A percentile compares a stretch with the other conserved stretches of the same genome.
Evolutionary conservation across 768 basidiomycete genomes (phyloP).

Genomic region (Boletus fagicola): DNA sequence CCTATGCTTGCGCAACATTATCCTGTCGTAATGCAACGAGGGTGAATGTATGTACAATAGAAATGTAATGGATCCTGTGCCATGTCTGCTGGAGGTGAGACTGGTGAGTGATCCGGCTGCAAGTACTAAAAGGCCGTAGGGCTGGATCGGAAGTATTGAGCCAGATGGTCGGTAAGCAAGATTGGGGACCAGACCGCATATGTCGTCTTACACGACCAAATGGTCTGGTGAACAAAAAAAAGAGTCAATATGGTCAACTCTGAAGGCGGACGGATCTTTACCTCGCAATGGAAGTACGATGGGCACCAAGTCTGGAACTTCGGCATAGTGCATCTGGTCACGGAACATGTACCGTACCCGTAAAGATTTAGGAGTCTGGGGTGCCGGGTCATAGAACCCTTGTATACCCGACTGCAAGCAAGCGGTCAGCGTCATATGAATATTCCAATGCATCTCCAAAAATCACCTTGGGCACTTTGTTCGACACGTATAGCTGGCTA

Average conservation of each 20-base stretch:
- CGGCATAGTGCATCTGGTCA: constrained; percentile 70
- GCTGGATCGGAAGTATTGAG: constrained; percentile 5
- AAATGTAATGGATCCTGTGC: constrained; percentile 26
- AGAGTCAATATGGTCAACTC: constrained; percentile 7
- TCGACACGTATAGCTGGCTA: constrained; percentile 76
- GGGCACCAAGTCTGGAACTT: constrained; percentile 67
- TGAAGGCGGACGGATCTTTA: constrained; percentile 37
- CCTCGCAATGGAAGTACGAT: constrained; percentile 76
- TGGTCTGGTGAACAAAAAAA: constrained; percentile 20
- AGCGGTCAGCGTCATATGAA: constrained; percentile 4
- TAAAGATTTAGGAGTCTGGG: constrained; percentile 66
- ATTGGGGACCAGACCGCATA: background rate
- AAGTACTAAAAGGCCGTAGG: background rate
- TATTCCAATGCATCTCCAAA: background rate
- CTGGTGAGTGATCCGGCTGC: constrained; percentile 6
- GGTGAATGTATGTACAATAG: constrained; percentile 26
- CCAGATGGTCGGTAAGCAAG: constrained; percentile 4
- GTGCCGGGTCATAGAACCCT: constrained; percentile 87
- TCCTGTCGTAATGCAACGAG: constrained; percentile 24
- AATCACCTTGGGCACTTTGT: constrained; percentile 68
- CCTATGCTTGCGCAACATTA: constrained; percentile 5
- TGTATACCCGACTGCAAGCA: constrained; percentile 60
- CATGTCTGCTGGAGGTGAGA: background rate
- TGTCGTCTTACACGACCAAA: constrained; percentile 23
- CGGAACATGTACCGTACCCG: constrained; percentile 76